These are phyloP conservation scores for Coemansia sp. DNA, from an alignment of 192 early-diverging fungal species.

Conservation along the genomic window DNA sequence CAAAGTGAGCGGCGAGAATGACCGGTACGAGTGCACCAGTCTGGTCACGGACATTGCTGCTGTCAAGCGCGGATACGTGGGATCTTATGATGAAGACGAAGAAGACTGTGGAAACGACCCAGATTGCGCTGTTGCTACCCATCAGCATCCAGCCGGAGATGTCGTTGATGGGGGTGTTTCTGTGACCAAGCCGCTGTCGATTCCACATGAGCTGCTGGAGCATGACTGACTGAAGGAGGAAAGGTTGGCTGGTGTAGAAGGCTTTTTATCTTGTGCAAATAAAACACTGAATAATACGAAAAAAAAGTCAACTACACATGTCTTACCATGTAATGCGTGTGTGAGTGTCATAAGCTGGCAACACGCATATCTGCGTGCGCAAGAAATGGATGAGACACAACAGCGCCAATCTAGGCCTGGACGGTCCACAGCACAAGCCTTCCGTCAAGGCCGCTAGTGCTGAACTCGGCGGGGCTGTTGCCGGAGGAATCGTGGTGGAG, in stretches of 20 bases:
- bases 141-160: not conserved
- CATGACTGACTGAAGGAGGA: not conserved
- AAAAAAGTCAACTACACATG: too few relatives aligned
- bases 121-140: not conserved
- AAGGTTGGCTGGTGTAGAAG: not conserved
- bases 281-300: not conserved
- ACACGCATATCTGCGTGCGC: not conserved
- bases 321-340: slow-evolving; percentile 1
- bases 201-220: slow-evolving; percentile 5
- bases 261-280: not conserved
- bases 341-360: not conserved
- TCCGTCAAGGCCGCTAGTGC: slow-evolving; percentile 50
- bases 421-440: slow-evolving; percentile 51
- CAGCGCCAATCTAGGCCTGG: slow-evolving; percentile 17
- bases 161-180: slow-evolving; percentile 3
- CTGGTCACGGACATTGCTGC: slow-evolving; percentile 42
- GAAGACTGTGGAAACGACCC: not conserved
- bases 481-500: slow-evolving; percentile 35
- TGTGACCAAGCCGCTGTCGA: slow-evolving; percentile 1
- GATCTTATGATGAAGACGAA: not conserved
- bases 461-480: slow-evolving; percentile 28
- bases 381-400: not conserved
- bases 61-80: slow-evolving; percentile 19
- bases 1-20: slow-evolving; percentile 37
- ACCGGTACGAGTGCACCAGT: slow-evolving; percentile 32